Percentiles rank a stretch among this genome's conserved stretches.
These are phyloP conservation scores for Gossypium davidsonii DNA, from an alignment of 441 rosid genomes.

Conservation along the genomic window DNA sequence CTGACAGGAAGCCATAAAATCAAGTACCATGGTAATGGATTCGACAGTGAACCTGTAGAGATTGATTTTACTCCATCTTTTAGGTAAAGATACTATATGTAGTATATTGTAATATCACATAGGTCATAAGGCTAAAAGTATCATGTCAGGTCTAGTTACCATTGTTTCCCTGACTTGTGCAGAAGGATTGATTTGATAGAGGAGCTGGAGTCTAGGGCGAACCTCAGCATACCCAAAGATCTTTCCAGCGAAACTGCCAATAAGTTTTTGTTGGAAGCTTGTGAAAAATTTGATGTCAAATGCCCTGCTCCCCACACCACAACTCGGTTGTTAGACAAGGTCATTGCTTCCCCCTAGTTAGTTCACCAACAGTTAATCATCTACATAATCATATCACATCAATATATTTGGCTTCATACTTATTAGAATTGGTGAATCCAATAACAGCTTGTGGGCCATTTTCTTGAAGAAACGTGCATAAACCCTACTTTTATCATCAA, in stretches of 20 bases:
- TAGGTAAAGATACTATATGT: slow-evolving; percentile 33
- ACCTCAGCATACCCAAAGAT: slow-evolving; percentile 67
- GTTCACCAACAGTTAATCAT: neutral
- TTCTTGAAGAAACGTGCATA: slow-evolving; percentile 71
- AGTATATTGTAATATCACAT: neutral
- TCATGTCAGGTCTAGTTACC: neutral
- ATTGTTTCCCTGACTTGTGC: slow-evolving; percentile 17
- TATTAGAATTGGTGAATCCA: neutral
- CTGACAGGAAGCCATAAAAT: slow-evolving; percentile 77
- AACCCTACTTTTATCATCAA: slow-evolving; percentile 76
- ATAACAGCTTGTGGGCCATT: slow-evolving; percentile 78
- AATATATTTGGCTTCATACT: too few species aligned
- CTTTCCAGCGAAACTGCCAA: slow-evolving; percentile 62
- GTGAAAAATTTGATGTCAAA: slow-evolving; percentile 57
- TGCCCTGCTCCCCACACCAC: slow-evolving; percentile 82
- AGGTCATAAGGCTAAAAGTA: neutral
- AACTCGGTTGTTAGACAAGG: slow-evolving; percentile 72
- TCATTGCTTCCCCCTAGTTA: slow-evolving; percentile 12
- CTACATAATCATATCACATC: neutral
- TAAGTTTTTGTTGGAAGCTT: slow-evolving; percentile 52
- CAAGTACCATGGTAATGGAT: slow-evolving; percentile 67
- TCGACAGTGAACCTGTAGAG: slow-evolving; percentile 69
- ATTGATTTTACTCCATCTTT: slow-evolving; percentile 86
- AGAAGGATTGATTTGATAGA: slow-evolving; percentile 79
- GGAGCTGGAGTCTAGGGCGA: slow-evolving; percentile 65